A percentile compares a stretch with the other conserved stretches of the same genome.
These are phyloP conservation scores for Cymbopogon flexuosus DNA, from an alignment of 202 grass and related monocot species.

Conservation along the genomic window DNA sequence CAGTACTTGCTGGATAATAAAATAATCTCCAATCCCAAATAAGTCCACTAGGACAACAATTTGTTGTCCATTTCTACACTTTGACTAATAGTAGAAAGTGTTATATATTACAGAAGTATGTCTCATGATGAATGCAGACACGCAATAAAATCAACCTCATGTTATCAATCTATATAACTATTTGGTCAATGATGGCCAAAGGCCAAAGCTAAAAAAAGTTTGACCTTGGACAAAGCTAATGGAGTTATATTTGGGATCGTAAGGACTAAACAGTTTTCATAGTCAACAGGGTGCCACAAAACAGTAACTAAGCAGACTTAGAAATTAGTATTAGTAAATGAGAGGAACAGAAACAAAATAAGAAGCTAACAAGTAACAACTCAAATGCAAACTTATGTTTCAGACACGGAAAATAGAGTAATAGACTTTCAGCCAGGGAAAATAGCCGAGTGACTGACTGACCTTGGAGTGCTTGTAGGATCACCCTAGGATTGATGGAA, in stretches of 20 bases:
- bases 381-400: not conserved
- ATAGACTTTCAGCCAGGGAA: not conserved
- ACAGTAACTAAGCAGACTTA: not conserved
- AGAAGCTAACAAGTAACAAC: not conserved
- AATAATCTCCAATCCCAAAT: not conserved
- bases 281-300: not conserved
- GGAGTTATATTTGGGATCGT: not conserved
- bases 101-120: not conserved
- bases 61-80: not conserved
- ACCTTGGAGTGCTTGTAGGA: slow-evolving; percentile 85
- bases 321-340: not conserved
- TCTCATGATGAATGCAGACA: not conserved
- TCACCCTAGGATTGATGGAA: slow-evolving; percentile 64
- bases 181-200: not conserved
- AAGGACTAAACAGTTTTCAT: not conserved
- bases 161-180: not conserved
- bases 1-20: not conserved
- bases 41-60: not conserved
- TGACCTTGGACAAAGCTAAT: not conserved
- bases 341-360: not conserved
- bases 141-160: not conserved
- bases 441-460: not conserved
- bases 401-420: not conserved
- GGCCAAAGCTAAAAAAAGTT: not conserved
- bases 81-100: not conserved